Evolutionary conservation across 352 stramenopile species (phyloP).

Genomic region (Globisporangium camurandrum): DNA sequence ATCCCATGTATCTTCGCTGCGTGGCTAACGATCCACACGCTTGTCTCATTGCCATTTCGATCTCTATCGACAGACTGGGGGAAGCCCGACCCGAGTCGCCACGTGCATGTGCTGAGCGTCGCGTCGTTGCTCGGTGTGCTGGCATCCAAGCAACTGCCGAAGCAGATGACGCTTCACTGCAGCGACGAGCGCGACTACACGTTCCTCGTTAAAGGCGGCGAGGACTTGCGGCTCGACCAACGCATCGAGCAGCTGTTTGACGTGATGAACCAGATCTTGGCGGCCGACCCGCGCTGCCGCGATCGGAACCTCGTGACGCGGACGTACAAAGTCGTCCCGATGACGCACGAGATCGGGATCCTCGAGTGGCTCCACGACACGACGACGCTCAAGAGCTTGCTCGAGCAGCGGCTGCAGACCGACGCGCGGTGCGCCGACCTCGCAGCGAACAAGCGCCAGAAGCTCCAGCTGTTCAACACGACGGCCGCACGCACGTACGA

Average conservation of each 20-base stretch:
- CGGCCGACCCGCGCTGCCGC: slow-evolving; percentile 48
- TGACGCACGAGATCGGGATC: slow-evolving; percentile 79
- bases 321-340: slow-evolving; percentile 86
- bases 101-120: slow-evolving; percentile 70
- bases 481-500: slow-evolving; percentile 67
- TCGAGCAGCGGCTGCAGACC: slow-evolving; percentile 65
- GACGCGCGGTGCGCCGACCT: slow-evolving; percentile 49
- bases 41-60: not conserved
- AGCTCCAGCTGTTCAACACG: slow-evolving; percentile 72
- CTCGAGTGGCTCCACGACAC: slow-evolving; percentile 81
- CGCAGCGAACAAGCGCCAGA: slow-evolving; percentile 60
- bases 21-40: not conserved
- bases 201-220: slow-evolving; percentile 87
- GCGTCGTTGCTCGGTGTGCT: slow-evolving; percentile 70
- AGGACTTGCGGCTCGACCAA: slow-evolving; percentile 88
- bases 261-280: slow-evolving; percentile 88
- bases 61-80: slow-evolving; percentile 42
- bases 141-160: slow-evolving; percentile 79
- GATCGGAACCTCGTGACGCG: slow-evolving; percentile 51
- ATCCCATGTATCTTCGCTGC: not conserved
- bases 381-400: slow-evolving; percentile 67
- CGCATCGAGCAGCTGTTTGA: slow-evolving; percentile 90
- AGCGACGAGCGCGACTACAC: slow-evolving; percentile 79
- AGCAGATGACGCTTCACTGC: slow-evolving; percentile 72
- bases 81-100: slow-evolving; percentile 53